These are phyloP conservation scores for Licmophora abbreviata DNA, from an alignment of 108 stramenopile species.

Conservation along the genomic window DNA sequence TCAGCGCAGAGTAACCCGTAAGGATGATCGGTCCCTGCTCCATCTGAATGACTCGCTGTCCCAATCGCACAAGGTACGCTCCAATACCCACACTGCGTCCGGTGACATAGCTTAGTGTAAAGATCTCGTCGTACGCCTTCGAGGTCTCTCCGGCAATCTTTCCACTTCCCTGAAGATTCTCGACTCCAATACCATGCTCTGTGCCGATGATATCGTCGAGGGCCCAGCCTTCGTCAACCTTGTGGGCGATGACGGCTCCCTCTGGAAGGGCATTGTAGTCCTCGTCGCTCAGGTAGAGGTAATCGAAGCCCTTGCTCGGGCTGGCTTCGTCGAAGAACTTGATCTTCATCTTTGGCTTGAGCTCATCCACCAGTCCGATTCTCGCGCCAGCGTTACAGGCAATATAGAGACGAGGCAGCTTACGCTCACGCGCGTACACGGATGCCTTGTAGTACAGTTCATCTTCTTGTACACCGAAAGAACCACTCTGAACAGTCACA, in stretches of 20 bases:
- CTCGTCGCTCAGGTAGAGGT: constrained; percentile 89
- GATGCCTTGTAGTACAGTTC: constrained; percentile 91
- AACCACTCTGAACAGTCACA: constrained; percentile 97
- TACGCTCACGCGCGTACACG: constrained; percentile 81
- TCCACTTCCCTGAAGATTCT: constrained; percentile 95
- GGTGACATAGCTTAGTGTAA: constrained; percentile 94
- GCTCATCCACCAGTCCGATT: constrained; percentile 95
- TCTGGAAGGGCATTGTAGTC: constrained; percentile 87
- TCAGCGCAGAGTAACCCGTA: constrained; percentile 92
- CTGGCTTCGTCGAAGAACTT: constrained; percentile 84
- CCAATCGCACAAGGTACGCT: constrained; percentile 89
- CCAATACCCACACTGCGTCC: constrained; percentile 95
- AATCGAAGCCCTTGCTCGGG: constrained; percentile 93
- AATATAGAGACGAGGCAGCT: constrained; percentile 93
- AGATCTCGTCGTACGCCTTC: constrained; percentile 93
- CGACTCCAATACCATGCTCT: constrained; percentile 93
- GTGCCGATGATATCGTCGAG: constrained; percentile 93
- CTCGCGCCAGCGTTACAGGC: constrained; percentile 96
- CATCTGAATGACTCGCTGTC: constrained; percentile 92
- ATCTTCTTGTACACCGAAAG: constrained; percentile 95
- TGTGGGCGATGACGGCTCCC: constrained; percentile 80
- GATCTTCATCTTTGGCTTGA: constrained; percentile 93
- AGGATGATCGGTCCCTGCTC: constrained; percentile 89
- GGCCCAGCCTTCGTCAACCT: constrained; percentile 84
- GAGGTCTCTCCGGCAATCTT: constrained; percentile 99